phyloP scores from a whole-genome alignment of 176 grass and related monocot species.

The Olyra latifolia region DNA sequence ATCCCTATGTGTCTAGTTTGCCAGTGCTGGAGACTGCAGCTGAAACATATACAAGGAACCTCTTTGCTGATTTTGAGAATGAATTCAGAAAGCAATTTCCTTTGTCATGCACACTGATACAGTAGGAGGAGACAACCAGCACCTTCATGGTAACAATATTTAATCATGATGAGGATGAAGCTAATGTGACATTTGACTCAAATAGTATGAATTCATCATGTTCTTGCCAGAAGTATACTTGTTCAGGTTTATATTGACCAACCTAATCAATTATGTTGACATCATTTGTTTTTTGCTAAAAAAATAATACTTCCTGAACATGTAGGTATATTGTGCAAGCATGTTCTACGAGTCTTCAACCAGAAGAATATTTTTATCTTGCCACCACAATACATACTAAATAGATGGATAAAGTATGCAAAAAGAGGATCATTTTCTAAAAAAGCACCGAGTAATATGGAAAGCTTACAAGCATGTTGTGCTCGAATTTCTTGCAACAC shows the following conservation, averaged over 20 bases:
- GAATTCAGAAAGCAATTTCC: conserved; percentile 47
- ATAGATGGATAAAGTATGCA: conserved; percentile 25
- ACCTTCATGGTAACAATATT: conserved; percentile 32
- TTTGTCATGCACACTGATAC: conserved; percentile 37
- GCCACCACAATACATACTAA: conserved; percentile 8
- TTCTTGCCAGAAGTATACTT: conserved; percentile 51
- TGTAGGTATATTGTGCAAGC: conserved; percentile 31
- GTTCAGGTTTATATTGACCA: neutral
- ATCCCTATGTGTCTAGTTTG: conserved; percentile 35
- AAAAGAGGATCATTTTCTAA: neutral
- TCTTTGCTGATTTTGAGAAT: conserved; percentile 61
- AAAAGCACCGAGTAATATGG: no score
- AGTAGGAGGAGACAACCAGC: conserved; percentile 23
- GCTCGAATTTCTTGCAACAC: no score
- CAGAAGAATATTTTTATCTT: conserved; percentile 6
- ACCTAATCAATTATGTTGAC: no score
- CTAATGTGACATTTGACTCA: conserved; percentile 31
- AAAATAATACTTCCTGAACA: no score
- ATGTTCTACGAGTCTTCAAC: conserved; percentile 8
- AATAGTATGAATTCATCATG: conserved; percentile 34
- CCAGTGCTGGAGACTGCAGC: conserved; percentile 47
- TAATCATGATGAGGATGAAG: conserved; percentile 24
- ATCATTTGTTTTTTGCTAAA: no score
- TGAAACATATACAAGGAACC: conserved; percentile 42
- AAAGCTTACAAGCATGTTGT: no score